Percentiles rank a stretch among this genome's conserved stretches.
Evolutionary conservation across 176 grass and related monocot species (phyloP).

Genomic region (Neostapfia colusana): DNA sequence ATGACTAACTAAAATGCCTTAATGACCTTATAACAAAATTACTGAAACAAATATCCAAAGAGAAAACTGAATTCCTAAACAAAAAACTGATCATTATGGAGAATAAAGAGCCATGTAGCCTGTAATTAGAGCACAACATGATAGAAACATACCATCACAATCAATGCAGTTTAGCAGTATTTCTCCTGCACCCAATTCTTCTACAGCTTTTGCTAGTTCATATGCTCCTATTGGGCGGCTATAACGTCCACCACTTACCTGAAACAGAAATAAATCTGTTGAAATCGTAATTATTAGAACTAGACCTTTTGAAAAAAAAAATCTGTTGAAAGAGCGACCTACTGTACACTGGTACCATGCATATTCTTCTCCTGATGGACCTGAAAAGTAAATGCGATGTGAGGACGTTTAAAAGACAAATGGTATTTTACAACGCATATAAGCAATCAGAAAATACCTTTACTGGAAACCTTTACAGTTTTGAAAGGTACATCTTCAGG

Average conservation of each 20-base stretch:
- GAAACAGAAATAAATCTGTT: slow-evolving; percentile 24
- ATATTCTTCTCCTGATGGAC: slow-evolving; percentile 86
- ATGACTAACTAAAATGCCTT: background rate
- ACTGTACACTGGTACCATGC: slow-evolving; percentile 99
- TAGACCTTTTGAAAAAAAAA: background rate
- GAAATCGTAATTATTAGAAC: background rate
- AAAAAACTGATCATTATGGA: background rate
- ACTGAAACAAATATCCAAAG: slow-evolving; percentile 1
- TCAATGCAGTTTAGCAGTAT: slow-evolving; percentile 97
- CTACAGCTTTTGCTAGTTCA: slow-evolving; percentile 95
- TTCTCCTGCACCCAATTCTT: slow-evolving; percentile 90
- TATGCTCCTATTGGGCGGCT: slow-evolving; percentile 82
- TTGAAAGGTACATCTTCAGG: slow-evolving; percentile 83
- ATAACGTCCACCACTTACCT: slow-evolving; percentile 91
- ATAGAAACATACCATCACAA: slow-evolving; percentile 80
- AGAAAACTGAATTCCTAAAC: background rate
- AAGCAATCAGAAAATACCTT: slow-evolving; percentile 53
- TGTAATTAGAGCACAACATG: background rate
- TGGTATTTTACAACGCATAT: slow-evolving; percentile 16
- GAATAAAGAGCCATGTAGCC: background rate
- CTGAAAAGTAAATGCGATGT: slow-evolving; percentile 52
- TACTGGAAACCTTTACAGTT: slow-evolving; percentile 65
- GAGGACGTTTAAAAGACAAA: slow-evolving; percentile 34
- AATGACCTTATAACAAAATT: background rate
- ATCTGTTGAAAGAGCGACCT: slow-evolving; percentile 16